These are phyloP conservation scores for Platismatia glauca DNA, from an alignment of 495 filamentous ascomycete genomes.

Conservation along the genomic window DNA sequence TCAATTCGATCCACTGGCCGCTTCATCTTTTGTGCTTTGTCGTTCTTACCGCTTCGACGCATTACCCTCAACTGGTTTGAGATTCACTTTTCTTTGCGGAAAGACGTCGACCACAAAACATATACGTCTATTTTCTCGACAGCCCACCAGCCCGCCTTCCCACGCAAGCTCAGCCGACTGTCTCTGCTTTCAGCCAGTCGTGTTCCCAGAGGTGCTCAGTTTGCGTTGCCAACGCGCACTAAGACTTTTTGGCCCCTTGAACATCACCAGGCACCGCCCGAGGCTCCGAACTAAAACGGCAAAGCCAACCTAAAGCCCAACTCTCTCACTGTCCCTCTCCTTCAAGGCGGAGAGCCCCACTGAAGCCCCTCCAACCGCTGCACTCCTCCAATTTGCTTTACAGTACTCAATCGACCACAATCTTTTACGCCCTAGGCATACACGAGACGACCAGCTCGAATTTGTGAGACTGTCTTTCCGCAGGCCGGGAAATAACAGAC, in stretches of 20 bases:
- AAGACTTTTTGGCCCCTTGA: slow-evolving; percentile 18
- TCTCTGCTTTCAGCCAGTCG: background rate
- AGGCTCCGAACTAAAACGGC: slow-evolving; percentile 15
- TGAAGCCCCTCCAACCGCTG: slow-evolving; percentile 15
- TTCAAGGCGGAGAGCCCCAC: slow-evolving; percentile 18
- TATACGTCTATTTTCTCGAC: background rate
- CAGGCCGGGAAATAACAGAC: slow-evolving; percentile 17
- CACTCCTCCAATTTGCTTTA: slow-evolving; percentile 3
- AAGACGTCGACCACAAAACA: background rate
- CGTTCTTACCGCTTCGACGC: slow-evolving; percentile 8
- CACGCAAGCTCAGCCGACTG: background rate
- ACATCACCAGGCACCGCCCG: slow-evolving; percentile 22
- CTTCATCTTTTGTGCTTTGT: background rate
- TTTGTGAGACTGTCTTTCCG: slow-evolving; percentile 8
- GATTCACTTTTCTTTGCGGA: slow-evolving; percentile 2
- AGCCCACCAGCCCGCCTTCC: slow-evolving; percentile 8
- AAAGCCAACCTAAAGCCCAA: slow-evolving; percentile 3
- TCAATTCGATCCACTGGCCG: background rate
- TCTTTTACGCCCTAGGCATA: slow-evolving; percentile 12
- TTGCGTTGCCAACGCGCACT: slow-evolving; percentile 11
- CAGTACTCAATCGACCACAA: background rate
- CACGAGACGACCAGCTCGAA: slow-evolving; percentile 14
- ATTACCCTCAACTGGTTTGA: slow-evolving; percentile 23
- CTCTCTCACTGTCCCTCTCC: background rate
- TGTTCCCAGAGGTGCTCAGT: slow-evolving; percentile 5